Evolutionary conservation across 345 rosid genomes (phyloP), one percentile per base, ranked within the genome.

Genomic region (Dimocarpus longan): DNA sequence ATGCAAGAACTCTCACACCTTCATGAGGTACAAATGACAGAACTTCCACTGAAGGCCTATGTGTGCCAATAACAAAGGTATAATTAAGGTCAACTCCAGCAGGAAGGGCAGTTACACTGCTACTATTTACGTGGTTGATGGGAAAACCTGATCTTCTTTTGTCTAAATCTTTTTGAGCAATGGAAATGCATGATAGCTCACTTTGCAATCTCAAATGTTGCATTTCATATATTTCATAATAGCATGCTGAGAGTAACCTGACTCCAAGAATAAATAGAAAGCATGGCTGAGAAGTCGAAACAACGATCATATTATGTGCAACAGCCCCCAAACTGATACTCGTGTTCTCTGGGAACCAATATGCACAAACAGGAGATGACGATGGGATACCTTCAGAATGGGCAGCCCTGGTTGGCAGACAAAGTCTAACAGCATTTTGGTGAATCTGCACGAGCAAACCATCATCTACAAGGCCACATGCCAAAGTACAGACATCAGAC

Each of bases 251-350:
- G 66, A 85, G 78, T n/a, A 83, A 81, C 84, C 83, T 91, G 68
- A 94, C 87, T 82, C 98, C 97, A 80, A 96, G 97, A 78, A 94
- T 76, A 76, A 88, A 85, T 40, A 96, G 82, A 81, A 90, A 87
- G 80, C 94, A 96, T 76, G 99, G 99, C 86, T 91, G 93, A 82
- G 97, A 93, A 71, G 99, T 96, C 64, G 98, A 89, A 88, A 96
- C 89, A 79, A 91, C 86, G 78, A 96, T 85, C 83, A 91, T 77
- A 84, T 88, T 80, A 81, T 84, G 82, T 21, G 93, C 95, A 81
- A 96, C 97, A 75, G 98, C 97, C 81, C 99, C 99, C 91, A 96
- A 87, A 82, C 97, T 93, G 87, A 96, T 90, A 84, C 88, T 91
- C 71, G 81, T 80, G 78, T 90, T 85, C 72, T 86, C 83, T 16